phyloP scores from a whole-genome alignment of 108 stramenopile genomes.

The Nitzschia inconspicua region DNA sequence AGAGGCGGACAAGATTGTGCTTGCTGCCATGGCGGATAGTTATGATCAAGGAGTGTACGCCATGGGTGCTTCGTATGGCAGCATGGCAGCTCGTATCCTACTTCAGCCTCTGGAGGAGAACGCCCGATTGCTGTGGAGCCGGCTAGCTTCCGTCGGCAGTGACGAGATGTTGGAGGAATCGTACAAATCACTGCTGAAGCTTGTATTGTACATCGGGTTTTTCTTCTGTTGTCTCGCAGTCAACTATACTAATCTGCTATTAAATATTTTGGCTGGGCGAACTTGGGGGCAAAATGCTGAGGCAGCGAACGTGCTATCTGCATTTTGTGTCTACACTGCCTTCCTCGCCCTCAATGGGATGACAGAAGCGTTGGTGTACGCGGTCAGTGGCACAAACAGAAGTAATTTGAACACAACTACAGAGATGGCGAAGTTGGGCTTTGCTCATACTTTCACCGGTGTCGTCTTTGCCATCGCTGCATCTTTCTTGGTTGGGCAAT shows the following conservation, averaged over 20 bases:
- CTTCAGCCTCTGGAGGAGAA: conserved; percentile 90
- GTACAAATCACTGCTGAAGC: conserved; percentile 57
- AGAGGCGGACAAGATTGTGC: conserved; percentile 79
- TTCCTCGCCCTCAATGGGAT: conserved; percentile 90
- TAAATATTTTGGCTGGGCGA: conserved; percentile 66
- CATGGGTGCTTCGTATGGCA: conserved; percentile 68
- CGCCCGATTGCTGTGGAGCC: conserved; percentile 77
- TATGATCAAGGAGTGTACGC: conserved; percentile 88
- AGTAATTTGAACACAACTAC: conserved; percentile 38
- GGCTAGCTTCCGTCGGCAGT: conserved; percentile 21
- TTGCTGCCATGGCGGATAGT: conserved; percentile 44
- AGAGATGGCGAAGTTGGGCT: conserved; percentile 60
- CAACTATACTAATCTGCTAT: conserved; percentile 73
- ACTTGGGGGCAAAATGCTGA: conserved; percentile 67
- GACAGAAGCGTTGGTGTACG: conserved; percentile 94
- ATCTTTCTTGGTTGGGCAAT: conserved; percentile 40
- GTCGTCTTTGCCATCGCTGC: conserved; percentile 66
- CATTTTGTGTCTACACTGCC: conserved; percentile 91
- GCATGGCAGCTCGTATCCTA: conserved; percentile 81
- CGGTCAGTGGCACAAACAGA: conserved; percentile 35
- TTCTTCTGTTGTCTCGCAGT: conserved; percentile 67
- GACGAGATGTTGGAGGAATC: conserved; percentile 19
- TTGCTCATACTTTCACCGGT: conserved; percentile 64
- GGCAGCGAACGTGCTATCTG: conserved; percentile 69
- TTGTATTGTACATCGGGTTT: conserved; percentile 74